Evolutionary conservation across 129 eudicot species (phyloP), one percentile per base, ranked within the genome.

Genomic region (Artemisia annua): DNA sequence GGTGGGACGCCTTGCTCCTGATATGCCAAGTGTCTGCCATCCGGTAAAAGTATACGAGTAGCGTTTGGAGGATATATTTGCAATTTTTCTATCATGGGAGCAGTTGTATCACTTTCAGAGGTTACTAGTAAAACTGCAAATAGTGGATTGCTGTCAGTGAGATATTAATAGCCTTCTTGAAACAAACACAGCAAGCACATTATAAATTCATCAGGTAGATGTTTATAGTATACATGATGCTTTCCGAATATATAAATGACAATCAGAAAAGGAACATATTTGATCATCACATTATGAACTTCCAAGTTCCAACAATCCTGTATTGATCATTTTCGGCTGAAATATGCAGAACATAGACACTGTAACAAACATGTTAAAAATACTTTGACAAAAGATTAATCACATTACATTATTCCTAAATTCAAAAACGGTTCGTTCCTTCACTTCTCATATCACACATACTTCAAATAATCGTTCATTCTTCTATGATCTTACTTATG

Each of bases 11-110:
- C 98, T 76, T 84, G 92, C 78, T 89, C 95, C 70, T 78, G 85
- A 79, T 92, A 92, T 72, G 98, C 96, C 82, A 89, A 69, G 81
- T 82, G 95, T 75, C 96, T 79, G 60, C 95, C 96, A 84, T 92
- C 98, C 0, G 98, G 98, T 75, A 92, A 85, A 61, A 89, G 69
- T 75, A 92, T 85, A 50, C 81, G 89, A 11, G 86, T 83, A 51
- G 98, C 98, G 77, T 76, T 87, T 24, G 95, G 78, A 72, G 96
- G 98, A 84, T 84, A 79, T 69, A 83, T 80, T 70, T 72, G 73
- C 80, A 92, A 71, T 70, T 82, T 87, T 81, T 84, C 83, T 73
- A 85, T 85, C 82, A 79, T 61, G 22, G 87, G 85, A 53, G 79
- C 72, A 50, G 84, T 57, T 20, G 83, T 73, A 22, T 84, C 85